Conservation (phyloP, 148 eudicot species). For the Amaranthus hypochondriacus region DNA sequence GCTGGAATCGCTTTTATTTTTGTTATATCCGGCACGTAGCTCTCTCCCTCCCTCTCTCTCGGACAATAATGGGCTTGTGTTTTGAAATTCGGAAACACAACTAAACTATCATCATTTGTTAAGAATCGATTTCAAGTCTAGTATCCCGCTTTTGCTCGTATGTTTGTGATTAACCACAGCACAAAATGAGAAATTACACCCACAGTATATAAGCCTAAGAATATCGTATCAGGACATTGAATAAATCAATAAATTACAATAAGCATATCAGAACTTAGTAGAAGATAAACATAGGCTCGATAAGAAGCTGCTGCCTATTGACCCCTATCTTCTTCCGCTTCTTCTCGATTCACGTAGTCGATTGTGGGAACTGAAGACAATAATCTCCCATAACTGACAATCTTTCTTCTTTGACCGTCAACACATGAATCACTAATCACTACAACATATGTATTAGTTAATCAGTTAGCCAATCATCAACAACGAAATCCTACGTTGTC, state of each 20-base stretch:
- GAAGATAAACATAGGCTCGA: not conserved
- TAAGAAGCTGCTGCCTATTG: not conserved
- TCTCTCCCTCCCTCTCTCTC: too few species aligned
- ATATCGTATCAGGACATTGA: not conserved
- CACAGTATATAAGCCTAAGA: conserved; percentile 11
- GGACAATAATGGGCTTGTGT: too few species aligned
- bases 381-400: not conserved
- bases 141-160: not conserved
- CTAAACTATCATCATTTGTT: not conserved
- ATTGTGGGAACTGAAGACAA: conserved; percentile 1
- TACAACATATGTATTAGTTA: not conserved
- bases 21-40: too few species aligned
- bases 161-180: not conserved
- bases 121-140: not conserved
- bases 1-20: not conserved
- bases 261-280: not conserved
- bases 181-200: not conserved
- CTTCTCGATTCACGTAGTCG: not conserved
- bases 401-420: not conserved
- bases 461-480: not conserved
- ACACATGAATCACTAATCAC: not conserved
- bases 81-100: not conserved
- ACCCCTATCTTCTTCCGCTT: not conserved
- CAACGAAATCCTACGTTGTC: not conserved
- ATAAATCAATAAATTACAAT: not conserved